Evolutionary conservation across 805 yeast genomes (phyloP).

Genomic region (Brettanomyces sp.): DNA sequence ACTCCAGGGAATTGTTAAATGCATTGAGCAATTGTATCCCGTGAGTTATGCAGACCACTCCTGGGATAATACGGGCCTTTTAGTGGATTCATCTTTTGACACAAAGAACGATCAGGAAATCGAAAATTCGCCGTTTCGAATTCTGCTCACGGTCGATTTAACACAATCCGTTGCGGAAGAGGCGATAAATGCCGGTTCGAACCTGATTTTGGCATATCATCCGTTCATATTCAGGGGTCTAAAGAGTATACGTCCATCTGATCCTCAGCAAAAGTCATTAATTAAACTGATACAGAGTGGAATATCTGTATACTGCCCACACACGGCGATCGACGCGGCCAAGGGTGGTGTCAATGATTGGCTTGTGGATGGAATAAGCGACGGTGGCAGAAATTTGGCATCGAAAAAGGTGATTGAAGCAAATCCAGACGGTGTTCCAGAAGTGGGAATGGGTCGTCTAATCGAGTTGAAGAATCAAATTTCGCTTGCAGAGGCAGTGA

Average conservation of each 20-base stretch:
- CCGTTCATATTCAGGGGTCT: slow-evolving; percentile 91
- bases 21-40: slow-evolving; percentile 74
- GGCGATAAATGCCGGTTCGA: slow-evolving; percentile 49
- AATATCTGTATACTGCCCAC: slow-evolving; percentile 91
- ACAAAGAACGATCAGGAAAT: slow-evolving; percentile 3
- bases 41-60: slow-evolving; percentile 67
- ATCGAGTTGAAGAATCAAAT: slow-evolving; percentile 39
- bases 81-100: slow-evolving; percentile 58
- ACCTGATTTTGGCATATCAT: slow-evolving; percentile 76
- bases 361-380: slow-evolving; percentile 51
- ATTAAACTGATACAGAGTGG: slow-evolving; percentile 63
- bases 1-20: slow-evolving; percentile 37
- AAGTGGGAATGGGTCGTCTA: slow-evolving; percentile 78
- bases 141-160: slow-evolving; percentile 73
- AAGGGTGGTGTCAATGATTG: slow-evolving; percentile 92
- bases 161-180: slow-evolving; percentile 80
- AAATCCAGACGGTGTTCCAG: slow-evolving; percentile 29
- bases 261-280: slow-evolving; percentile 78
- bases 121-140: slow-evolving; percentile 18
- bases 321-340: slow-evolving; percentile 93
- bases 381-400: slow-evolving; percentile 6
- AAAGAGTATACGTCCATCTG: slow-evolving; percentile 51
- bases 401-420: slow-evolving; percentile 35
- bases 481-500: slow-evolving; percentile 35
- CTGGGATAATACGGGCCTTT: slow-evolving; percentile 94